Base-by-base conservation (phyloP, 768 basidiomycete species). In the Macrolepiota albuminosa region DNA sequence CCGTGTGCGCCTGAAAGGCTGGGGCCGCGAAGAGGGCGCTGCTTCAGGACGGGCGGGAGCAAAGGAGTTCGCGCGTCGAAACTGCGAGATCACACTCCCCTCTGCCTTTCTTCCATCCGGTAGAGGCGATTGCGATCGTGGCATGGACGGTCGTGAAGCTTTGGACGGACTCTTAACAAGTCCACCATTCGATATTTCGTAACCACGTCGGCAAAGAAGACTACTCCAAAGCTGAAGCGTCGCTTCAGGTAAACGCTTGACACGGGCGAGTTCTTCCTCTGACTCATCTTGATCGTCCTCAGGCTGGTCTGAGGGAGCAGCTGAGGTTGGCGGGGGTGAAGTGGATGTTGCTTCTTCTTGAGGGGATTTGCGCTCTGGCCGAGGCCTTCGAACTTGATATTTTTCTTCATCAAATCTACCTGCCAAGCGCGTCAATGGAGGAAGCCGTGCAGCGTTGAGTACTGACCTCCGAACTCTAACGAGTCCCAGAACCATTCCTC, bases 401-500 rank as follows among this genome's bases (percentile, higher is more conserved):
- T 67, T 74, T 7, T 71, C 76, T 68, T 90, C 88, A 34, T 86
- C 83, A 59, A 88, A 88, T 58, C 85, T 75, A 36, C 87, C 86
- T 86, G 47, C 14, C 10, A 29, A 29, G 31, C 42, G 26, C 3
- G 49, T 62, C 59, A 50, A 34, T 34, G 47, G 16, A 11, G 31
- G 18, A 34, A 42, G 4, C n/a, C 11, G 29, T 36, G 6, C 10
- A 33, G 55, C 2, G 40, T 51, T 24, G 54, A 50, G 13, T 34
- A 69, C 71, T 51, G 62, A 77, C 89, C 92, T 60, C 85, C 85
- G 67, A 84, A 91, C 45, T 87, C 84, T 2, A 95, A 66, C 31
- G 83, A 95, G 67, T 97, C 95, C 93, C 93, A 95, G 58, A 97
- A 89, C 95, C 95, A 98, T 62, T 96, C 94, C 67, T 95, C 93